phyloP scores from a whole-genome alignment of 805 yeast genomes.

The Komagataella phaffii region DNA sequence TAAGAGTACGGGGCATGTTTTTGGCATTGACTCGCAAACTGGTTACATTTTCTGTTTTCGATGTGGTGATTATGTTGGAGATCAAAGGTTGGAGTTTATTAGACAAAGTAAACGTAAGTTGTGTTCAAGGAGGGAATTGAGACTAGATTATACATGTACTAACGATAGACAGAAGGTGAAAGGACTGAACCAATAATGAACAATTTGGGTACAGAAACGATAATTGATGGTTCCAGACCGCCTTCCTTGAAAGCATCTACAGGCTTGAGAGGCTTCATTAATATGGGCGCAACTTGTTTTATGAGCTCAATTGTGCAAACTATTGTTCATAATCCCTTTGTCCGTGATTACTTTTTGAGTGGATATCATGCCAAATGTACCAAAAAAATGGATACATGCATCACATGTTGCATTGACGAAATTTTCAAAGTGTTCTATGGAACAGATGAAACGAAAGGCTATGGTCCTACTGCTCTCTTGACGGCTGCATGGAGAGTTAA shows the following conservation, averaged over 20 bases:
- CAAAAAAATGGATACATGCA: conserved; percentile 32
- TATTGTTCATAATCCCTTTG: conserved; percentile 78
- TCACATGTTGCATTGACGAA: conserved; percentile 77
- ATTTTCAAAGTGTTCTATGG: conserved; percentile 69
- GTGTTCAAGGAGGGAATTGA: not conserved
- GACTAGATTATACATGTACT: not conserved
- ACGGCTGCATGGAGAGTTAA: conserved; percentile 84
- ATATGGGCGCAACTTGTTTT: conserved; percentile 95
- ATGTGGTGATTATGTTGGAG: conserved; percentile 63
- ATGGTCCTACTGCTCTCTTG: conserved; percentile 69
- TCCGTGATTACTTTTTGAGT: conserved; percentile 63
- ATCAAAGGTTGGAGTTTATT: conserved; percentile 39
- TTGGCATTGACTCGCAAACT: conserved; percentile 55
- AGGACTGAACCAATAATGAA: not conserved
- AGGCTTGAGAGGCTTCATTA: conserved; percentile 72
- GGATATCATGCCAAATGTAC: conserved; percentile 57
- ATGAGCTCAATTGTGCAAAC: conserved; percentile 91
- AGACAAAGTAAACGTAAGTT: conserved; percentile 6
- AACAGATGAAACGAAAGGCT: conserved; percentile 45
- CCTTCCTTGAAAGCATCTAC: not conserved
- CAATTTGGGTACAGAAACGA: not conserved
- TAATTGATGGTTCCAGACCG: not conserved
- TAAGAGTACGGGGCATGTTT: conserved; percentile 31
- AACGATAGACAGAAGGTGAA: not conserved
- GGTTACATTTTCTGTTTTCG: conserved; percentile 69